Conservation (phyloP, 140 eudicot species). For the Senecio squalidus region DNA sequence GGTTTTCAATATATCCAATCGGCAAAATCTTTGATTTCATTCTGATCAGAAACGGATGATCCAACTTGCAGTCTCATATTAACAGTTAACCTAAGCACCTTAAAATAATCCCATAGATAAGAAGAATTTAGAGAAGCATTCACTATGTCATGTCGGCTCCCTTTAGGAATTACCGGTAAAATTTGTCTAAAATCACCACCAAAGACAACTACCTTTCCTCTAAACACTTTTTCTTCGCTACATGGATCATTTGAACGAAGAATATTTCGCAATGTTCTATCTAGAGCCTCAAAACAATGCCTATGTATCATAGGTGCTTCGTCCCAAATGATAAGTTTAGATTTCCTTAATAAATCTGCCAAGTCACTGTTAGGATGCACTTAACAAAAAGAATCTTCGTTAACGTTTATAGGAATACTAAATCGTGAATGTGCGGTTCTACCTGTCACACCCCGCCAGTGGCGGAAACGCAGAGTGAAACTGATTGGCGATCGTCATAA, state of each 20-base stretch:
- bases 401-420: neutral
- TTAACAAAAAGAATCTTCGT: neutral
- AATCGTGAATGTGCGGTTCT: neutral
- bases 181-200: neutral
- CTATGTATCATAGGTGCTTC: neutral
- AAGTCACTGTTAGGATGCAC: neutral
- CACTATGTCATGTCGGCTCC: neutral
- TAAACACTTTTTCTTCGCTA: neutral
- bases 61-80: neutral
- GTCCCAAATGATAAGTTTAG: neutral
- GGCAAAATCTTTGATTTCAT: neutral
- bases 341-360: neutral
- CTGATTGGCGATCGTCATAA: too few relatives aligned
- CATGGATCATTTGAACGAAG: neutral
- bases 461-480: too few relatives aligned
- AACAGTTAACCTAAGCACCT: neutral
- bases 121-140: neutral
- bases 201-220: neutral
- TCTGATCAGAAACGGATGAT: neutral
- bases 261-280: neutral
- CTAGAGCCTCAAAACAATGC: neutral
- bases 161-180: neutral
- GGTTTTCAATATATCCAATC: neutral
- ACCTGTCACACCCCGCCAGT: too few relatives aligned
- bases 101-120: neutral